Conservation (phyloP, 1,284 basidiomycete species). For the Papiliotrema flavescens region DNA sequence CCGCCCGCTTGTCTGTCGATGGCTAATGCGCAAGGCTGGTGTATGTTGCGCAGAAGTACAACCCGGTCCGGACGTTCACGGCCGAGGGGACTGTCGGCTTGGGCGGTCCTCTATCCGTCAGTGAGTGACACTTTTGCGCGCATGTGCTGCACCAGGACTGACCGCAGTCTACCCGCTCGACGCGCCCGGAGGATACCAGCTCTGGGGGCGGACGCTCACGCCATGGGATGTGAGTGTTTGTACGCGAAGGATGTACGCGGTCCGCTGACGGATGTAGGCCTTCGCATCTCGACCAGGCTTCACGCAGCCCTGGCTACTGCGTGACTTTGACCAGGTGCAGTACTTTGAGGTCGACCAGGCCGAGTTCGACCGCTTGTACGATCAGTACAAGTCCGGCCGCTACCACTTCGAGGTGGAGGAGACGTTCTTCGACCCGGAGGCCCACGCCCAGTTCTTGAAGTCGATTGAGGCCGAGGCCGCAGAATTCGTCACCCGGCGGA, state of each 20-base stretch:
- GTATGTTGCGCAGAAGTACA: constrained; percentile 48
- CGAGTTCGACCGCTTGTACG: constrained; percentile 53
- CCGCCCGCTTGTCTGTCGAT: neutral
- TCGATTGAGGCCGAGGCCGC: constrained; percentile 51
- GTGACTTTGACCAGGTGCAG: constrained; percentile 62
- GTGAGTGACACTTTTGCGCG: no score
- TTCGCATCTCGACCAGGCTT: constrained; percentile 39
- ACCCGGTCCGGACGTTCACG: constrained; percentile 46
- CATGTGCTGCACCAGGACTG: constrained; percentile 28
- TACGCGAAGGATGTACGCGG: neutral
- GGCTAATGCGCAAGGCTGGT: constrained; percentile 9
- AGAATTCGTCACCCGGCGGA: constrained; percentile 50
- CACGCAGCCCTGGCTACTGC: constrained; percentile 60
- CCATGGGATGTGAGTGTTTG: constrained; percentile 49
- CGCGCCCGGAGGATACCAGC: constrained; percentile 64
- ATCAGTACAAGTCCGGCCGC: constrained; percentile 60
- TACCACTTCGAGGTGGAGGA: constrained; percentile 57
- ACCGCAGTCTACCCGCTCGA: constrained; percentile 65
- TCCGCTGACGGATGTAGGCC: constrained; percentile 52
- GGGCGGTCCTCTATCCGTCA: constrained; percentile 28
- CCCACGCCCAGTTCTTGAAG: constrained; percentile 54
- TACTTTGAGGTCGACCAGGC: constrained; percentile 36
- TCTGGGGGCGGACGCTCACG: constrained; percentile 52
- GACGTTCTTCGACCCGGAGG: constrained; percentile 55
- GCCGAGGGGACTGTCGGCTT: constrained; percentile 57